Percentiles rank a stretch among this genome's conserved stretches.
Evolutionary conservation across 164 flowering plant genomes (phyloP).

Genomic region (Cinnamomum micranthum): DNA sequence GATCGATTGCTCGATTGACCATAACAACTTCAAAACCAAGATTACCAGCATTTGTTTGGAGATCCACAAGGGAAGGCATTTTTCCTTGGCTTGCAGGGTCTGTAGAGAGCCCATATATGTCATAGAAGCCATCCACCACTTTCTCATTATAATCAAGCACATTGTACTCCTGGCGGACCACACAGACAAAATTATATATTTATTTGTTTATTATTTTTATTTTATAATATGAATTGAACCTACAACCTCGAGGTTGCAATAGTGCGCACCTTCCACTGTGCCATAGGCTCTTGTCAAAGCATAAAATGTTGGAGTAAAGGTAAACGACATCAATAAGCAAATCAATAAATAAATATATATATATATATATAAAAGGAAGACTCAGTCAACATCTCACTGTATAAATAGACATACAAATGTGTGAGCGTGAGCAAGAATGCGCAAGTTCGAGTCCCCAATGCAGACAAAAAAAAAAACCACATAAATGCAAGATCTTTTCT

Average conservation of each 20-base stretch:
- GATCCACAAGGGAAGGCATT: slow-evolving; percentile 82
- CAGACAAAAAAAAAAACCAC: no score
- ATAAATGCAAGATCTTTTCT: not conserved
- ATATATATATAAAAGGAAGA: not conserved
- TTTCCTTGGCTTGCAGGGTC: slow-evolving; percentile 59
- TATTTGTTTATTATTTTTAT: no score
- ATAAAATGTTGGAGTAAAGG: not conserved
- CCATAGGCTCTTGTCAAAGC: not conserved
- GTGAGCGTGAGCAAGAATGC: not conserved
- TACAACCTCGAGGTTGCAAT: no score
- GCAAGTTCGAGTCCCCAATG: not conserved
- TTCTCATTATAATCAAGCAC: slow-evolving; percentile 91
- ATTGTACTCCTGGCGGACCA: slow-evolving; percentile 61
- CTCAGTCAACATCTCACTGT: no score
- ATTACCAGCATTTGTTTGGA: slow-evolving; percentile 58
- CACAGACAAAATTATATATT: not conserved
- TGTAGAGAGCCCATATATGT: slow-evolving; percentile 59
- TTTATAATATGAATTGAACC: no score
- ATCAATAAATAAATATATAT: not conserved
- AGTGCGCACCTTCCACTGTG: no score
- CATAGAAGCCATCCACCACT: slow-evolving; percentile 93
- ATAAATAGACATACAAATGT: not conserved
- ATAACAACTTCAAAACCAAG: slow-evolving; percentile 76
- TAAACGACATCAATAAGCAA: not conserved
- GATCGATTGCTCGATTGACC: slow-evolving; percentile 76